Percentiles rank a stretch among this genome's conserved stretches.
phyloP scores from a whole-genome alignment of 2,329 filamentous ascomycete species.

The Fusarium burgessii region DNA sequence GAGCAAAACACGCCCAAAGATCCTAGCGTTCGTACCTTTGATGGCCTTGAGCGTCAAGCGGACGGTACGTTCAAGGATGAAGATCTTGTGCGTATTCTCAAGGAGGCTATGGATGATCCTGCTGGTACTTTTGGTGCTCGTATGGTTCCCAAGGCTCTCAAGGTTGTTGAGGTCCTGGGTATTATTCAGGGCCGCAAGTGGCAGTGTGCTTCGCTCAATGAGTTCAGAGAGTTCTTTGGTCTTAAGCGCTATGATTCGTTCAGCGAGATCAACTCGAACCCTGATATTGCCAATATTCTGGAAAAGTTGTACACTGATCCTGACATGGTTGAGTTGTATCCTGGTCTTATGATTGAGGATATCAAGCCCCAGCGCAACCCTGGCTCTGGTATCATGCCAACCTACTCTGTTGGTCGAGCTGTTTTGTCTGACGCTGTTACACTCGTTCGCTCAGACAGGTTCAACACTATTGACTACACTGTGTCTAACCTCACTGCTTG shows the following conservation, averaged over 20 bases:
- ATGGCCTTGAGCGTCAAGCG: slow-evolving; percentile 58
- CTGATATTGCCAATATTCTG: slow-evolving; percentile 66
- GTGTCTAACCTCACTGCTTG: slow-evolving; percentile 57
- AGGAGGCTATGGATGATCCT: slow-evolving; percentile 69
- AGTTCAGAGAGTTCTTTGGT: slow-evolving; percentile 73
- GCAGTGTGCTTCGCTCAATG: slow-evolving; percentile 72
- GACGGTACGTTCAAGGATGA: slow-evolving; percentile 68
- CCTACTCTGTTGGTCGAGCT: slow-evolving; percentile 66
- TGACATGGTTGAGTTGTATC: slow-evolving; percentile 77
- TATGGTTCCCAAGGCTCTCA: slow-evolving; percentile 69
- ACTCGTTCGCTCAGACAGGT: slow-evolving; percentile 69
- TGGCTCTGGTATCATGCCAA: slow-evolving; percentile 54
- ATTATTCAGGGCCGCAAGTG: slow-evolving; percentile 72
- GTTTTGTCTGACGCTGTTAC: slow-evolving; percentile 71
- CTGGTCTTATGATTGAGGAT: slow-evolving; percentile 73
- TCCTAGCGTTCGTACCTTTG: slow-evolving; percentile 62
- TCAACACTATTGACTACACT: slow-evolving; percentile 65
- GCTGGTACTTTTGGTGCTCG: slow-evolving; percentile 70
- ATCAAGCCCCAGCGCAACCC: slow-evolving; percentile 63
- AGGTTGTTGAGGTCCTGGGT: slow-evolving; percentile 71
- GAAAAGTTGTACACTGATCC: slow-evolving; percentile 71
- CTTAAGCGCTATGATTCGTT: slow-evolving; percentile 68
- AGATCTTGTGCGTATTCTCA: slow-evolving; percentile 68
- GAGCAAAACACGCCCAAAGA: slow-evolving; percentile 49
- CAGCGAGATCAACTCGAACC: slow-evolving; percentile 68